Evolutionary conservation across 2,329 filamentous ascomycete species (phyloP).

Genomic region (Fusarium papillatum): DNA sequence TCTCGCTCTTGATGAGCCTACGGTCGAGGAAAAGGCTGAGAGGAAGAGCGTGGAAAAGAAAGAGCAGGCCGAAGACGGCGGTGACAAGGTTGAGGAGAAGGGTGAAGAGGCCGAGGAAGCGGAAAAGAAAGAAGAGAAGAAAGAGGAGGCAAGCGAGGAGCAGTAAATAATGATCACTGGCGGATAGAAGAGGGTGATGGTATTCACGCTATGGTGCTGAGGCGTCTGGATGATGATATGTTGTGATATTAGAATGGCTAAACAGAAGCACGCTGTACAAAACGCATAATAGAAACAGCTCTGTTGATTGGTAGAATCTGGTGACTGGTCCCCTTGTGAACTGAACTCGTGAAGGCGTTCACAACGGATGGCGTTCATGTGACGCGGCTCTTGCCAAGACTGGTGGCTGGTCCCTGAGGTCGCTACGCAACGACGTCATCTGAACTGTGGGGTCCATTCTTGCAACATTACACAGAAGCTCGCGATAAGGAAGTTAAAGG

Average conservation of each 20-base stretch:
- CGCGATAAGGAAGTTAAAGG: slow-evolving; percentile 20
- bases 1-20: slow-evolving; percentile 63
- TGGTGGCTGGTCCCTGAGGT: not conserved
- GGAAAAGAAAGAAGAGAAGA: slow-evolving; percentile 14
- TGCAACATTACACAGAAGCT: slow-evolving; percentile 9
- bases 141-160: slow-evolving; percentile 9
- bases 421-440: slow-evolving; percentile 35
- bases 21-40: slow-evolving; percentile 14
- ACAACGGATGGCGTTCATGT: slow-evolving; percentile 1
- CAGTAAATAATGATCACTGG: not conserved
- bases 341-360: not conserved
- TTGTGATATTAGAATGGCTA: slow-evolving; percentile 11
- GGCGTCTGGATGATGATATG: slow-evolving; percentile 23
- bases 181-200: not conserved
- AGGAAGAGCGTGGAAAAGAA: not conserved
- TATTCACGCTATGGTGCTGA: not conserved
- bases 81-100: slow-evolving; percentile 3
- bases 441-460: slow-evolving; percentile 29
- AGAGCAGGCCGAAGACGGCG: not conserved
- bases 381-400: slow-evolving; percentile 4
- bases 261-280: slow-evolving; percentile 11
- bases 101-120: slow-evolving; percentile 8
- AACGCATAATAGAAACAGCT: slow-evolving; percentile 22
- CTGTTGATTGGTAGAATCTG: not conserved
- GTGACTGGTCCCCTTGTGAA: not conserved